Conservation (phyloP, 2,329 filamentous ascomycete species). For the Dichotomopilus funicola region DNA sequence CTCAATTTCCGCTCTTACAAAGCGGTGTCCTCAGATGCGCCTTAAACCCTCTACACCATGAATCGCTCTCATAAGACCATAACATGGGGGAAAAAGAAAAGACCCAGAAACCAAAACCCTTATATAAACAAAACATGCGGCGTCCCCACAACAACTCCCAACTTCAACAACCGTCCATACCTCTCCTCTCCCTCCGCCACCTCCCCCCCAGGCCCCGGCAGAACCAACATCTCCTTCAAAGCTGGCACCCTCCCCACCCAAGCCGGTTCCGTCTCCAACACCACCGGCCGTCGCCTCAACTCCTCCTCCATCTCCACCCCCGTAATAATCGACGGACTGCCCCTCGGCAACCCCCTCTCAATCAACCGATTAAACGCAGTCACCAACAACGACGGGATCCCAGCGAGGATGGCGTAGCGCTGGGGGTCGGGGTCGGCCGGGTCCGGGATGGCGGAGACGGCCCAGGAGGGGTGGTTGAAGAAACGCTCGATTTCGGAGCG, state of each 20-base stretch:
- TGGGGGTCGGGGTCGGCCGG: slow-evolving; percentile 7
- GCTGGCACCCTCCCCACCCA: slow-evolving; percentile 7
- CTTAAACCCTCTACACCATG: no score
- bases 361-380: slow-evolving; percentile 11
- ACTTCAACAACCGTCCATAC: slow-evolving; percentile 7
- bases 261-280: slow-evolving; percentile 6
- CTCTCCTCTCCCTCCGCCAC: background rate
- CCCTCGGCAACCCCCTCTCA: slow-evolving; percentile 7
- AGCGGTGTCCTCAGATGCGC: no score
- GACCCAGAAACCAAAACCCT: no score
- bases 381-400: slow-evolving; percentile 5
- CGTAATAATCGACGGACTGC: slow-evolving; percentile 7
- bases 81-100: no score
- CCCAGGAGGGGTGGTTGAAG: slow-evolving; percentile 11
- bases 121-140: slow-evolving; percentile 10
- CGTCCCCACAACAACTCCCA: slow-evolving; percentile 9
- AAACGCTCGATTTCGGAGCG: slow-evolving; percentile 12
- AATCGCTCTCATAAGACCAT: no score
- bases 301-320: slow-evolving; percentile 2
- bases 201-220: slow-evolving; percentile 2
- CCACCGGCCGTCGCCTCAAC: slow-evolving; percentile 2
- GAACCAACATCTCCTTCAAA: background rate
- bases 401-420: slow-evolving; percentile 13
- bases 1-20: no score
- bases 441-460: slow-evolving; percentile 11